Evolutionary conservation across 176 grass and related monocot species (phyloP), one percentile per base, ranked within the genome.

Genomic region (Musa schizocarpa): DNA sequence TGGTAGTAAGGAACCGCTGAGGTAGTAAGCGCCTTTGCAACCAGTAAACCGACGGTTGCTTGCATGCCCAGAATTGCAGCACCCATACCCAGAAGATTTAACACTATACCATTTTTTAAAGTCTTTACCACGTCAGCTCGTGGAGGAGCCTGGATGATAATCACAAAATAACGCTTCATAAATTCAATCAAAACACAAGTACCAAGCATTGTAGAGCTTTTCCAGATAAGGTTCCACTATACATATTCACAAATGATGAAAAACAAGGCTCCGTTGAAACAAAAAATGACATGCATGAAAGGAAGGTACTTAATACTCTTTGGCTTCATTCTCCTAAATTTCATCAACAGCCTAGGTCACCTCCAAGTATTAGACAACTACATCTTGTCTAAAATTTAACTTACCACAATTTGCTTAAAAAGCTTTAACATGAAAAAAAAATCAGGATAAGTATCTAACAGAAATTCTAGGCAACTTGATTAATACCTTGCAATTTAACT

Each of bases 61-160:
- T 93, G 90, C 88, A 98, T 87, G 14, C 94, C 94, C 70, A 93
- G 84, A 87, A 93, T 82, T 66, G 94, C 84, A 70, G 86, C 86
- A 61, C 86, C 90, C 90, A 93, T 98, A 29, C 94, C 94, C 73
- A 91, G 6, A 85, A 93, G 63, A 82, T 91, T 98, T 73, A 98
- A 34, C 54, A 82, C 75, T 9, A 84, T 83, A 75, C 88, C 85
- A 79, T 91, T 91, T 82, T 79, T 98, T 59, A 98, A 80, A 74
- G 85, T 87, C 51, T 87, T 98, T 29, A 98, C 81, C 48, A 98
- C 94, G 70, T 78, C 84, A 0, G 90, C 80, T 22, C 86, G 87
- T 20, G 94, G 77, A 83, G 94, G 95, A 69, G 95, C 95, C 95
- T 98, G 82, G 11, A 83, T 77, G 77, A 82, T 14, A 62, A 81